Conservation (phyloP, 2,329 filamentous ascomycete species). For the Alternaria sp. region DNA sequence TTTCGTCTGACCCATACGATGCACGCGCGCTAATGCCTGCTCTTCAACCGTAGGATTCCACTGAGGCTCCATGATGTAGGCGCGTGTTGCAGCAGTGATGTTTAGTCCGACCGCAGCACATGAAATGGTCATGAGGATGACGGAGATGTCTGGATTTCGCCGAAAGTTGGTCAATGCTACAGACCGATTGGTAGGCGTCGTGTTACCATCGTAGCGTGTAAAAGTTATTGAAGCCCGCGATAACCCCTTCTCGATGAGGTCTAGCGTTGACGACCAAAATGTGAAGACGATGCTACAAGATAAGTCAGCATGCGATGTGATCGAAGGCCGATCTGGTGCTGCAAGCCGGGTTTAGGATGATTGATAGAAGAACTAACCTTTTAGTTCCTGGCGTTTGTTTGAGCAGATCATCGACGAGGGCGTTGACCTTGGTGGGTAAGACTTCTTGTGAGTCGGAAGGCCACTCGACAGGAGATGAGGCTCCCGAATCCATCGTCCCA, state of each 20-base stretch:
- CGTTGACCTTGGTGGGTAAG: background rate
- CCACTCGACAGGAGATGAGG: background rate
- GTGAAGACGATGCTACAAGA: constrained; percentile 61
- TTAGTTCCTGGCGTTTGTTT: background rate
- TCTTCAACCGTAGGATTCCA: constrained; percentile 58
- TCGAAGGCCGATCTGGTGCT: background rate
- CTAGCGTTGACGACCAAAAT: constrained; percentile 60
- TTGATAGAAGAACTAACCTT: background rate
- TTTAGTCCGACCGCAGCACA: constrained; percentile 57
- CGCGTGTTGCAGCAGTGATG: constrained; percentile 58
- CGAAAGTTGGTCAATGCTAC: constrained; percentile 54
- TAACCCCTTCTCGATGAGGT: constrained; percentile 53
- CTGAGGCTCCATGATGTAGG: constrained; percentile 63
- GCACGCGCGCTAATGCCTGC: constrained; percentile 52
- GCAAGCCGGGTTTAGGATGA: background rate
- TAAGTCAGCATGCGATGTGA: background rate
- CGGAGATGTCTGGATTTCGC: constrained; percentile 47
- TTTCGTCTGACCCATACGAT: constrained; percentile 32
- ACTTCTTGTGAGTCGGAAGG: background rate
- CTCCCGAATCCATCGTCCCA: background rate
- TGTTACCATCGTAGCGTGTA: constrained; percentile 60
- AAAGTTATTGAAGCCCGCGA: constrained; percentile 36
- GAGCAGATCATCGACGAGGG: background rate
- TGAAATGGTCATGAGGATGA: constrained; percentile 60
- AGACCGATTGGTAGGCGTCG: constrained; percentile 55